Percentiles rank a stretch among this genome's conserved stretches.
Evolutionary conservation across 768 basidiomycete genomes (phyloP).

Genomic region (Podaxis pistillaris): DNA sequence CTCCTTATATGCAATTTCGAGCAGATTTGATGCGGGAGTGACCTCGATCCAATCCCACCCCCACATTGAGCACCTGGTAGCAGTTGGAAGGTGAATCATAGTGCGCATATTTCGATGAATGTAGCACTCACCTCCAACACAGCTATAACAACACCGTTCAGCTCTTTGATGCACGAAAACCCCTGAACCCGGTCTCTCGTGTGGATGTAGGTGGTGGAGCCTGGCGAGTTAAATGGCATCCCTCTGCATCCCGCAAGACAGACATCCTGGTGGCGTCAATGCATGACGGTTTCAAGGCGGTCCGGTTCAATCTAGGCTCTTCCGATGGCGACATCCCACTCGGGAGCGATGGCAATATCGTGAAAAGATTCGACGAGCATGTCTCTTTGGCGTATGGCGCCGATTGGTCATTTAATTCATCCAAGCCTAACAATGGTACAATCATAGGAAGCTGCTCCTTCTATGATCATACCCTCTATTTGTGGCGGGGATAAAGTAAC

Average conservation of each 20-base stretch:
- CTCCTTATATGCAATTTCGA: constrained; percentile 1
- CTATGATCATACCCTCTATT: constrained; percentile 82
- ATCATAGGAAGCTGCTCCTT: constrained; percentile 90
- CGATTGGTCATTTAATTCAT: constrained; percentile 72
- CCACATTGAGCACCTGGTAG: constrained; percentile 73
- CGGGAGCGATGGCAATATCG: constrained; percentile 33
- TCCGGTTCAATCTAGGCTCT: constrained; percentile 40
- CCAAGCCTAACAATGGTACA: constrained; percentile 31
- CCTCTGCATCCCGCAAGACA: constrained; percentile 55
- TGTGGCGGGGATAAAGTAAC: constrained; percentile 67
- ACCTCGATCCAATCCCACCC: constrained; percentile 89
- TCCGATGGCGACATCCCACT: constrained; percentile 19
- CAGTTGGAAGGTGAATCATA: constrained; percentile 81
- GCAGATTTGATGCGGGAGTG: constrained; percentile 88
- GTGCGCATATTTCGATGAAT: not conserved
- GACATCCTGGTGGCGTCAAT: constrained; percentile 94
- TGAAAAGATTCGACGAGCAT: constrained; percentile 71
- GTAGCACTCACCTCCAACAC: not conserved
- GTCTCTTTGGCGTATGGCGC: constrained; percentile 86
- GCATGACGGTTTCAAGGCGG: constrained; percentile 94
- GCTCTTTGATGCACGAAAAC: constrained; percentile 80
- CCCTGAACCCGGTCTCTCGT: constrained; percentile 50
- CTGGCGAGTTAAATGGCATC: constrained; percentile 98
- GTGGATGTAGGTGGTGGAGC: constrained; percentile 85
- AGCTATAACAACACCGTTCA: constrained; percentile 85